phyloP scores from a whole-genome alignment of 352 stramenopile genomes.

The Globisporangium canariense region DNA sequence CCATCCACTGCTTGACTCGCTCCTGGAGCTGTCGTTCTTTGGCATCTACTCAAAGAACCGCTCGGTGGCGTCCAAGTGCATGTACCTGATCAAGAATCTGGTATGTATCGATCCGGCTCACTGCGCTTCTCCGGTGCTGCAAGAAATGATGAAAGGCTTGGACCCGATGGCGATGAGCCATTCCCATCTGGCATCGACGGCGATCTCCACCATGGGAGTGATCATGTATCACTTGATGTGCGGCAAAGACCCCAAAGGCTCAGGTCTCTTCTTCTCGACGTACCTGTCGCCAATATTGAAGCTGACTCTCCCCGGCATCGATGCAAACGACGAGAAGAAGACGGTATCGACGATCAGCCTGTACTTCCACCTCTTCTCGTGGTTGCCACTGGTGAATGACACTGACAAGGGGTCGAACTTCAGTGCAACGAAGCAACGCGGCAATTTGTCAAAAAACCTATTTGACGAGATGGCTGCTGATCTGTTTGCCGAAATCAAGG shows the following conservation, averaged over 20 bases:
- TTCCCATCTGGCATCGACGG: slow-evolving; percentile 63
- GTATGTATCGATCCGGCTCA: slow-evolving; percentile 47
- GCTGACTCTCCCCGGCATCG: slow-evolving; percentile 66
- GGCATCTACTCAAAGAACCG: slow-evolving; percentile 77
- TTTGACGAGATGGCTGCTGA: slow-evolving; percentile 44
- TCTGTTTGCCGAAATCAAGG: slow-evolving; percentile 36
- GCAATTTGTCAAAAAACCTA: slow-evolving; percentile 25
- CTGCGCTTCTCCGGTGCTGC: slow-evolving; percentile 41
- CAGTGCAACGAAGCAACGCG: slow-evolving; percentile 33
- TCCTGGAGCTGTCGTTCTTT: slow-evolving; percentile 55
- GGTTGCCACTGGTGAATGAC: slow-evolving; percentile 71
- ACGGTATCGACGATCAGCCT: slow-evolving; percentile 57
- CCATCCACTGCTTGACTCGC: slow-evolving; percentile 36
- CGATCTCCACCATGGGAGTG: slow-evolving; percentile 63
- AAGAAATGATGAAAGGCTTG: slow-evolving; percentile 70
- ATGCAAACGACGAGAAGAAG: slow-evolving; percentile 78
- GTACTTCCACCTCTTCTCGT: slow-evolving; percentile 69
- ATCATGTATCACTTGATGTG: slow-evolving; percentile 65
- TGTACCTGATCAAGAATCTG: slow-evolving; percentile 68
- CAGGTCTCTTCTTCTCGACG: slow-evolving; percentile 48
- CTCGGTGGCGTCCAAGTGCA: slow-evolving; percentile 58
- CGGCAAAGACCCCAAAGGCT: slow-evolving; percentile 40
- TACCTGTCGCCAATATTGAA: slow-evolving; percentile 58
- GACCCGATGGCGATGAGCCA: slow-evolving; percentile 70
- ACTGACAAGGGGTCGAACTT: slow-evolving; percentile 35